These are phyloP conservation scores for Pyrenula aspistea DNA, from an alignment of 495 filamentous ascomycete species.

Conservation along the genomic window DNA sequence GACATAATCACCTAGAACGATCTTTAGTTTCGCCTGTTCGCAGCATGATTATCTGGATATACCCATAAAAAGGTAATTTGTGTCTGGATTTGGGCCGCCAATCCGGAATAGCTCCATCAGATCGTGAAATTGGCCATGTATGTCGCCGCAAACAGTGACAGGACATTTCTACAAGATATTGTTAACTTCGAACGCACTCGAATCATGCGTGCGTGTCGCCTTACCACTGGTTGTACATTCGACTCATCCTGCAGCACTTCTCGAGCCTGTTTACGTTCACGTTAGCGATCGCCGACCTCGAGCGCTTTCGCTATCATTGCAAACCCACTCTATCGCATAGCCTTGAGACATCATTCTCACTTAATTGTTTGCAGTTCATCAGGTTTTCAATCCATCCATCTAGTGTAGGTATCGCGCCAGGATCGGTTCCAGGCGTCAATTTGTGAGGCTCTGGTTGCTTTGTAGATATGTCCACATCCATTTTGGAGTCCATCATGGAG, in stretches of 20 bases:
- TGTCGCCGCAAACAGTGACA: conserved; percentile 87
- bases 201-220: conserved; percentile 20
- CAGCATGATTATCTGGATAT: too few species aligned
- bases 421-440: conserved; percentile 61
- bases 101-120: conserved; percentile 93
- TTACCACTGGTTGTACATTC: conserved; percentile 96
- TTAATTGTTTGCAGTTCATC: conserved; percentile 97
- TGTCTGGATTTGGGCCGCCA: conserved; percentile 82
- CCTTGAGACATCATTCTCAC: conserved; percentile 87
- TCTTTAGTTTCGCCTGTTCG: too few species aligned
- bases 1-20: conserved; percentile 72
- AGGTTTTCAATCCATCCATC: conserved; percentile 98
- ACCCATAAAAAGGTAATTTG: conserved; percentile 96
- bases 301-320: too few species aligned
- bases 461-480: conserved; percentile 70
- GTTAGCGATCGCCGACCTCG: too few species aligned
- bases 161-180: conserved; percentile 64
- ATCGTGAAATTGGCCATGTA: conserved; percentile 89
- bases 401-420: conserved; percentile 78
- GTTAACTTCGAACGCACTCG: conserved; percentile 13
- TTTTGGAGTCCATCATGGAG: conserved; percentile 82
- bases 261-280: conserved; percentile 82
- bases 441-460: conserved; percentile 73
- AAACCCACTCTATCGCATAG: conserved; percentile 88
- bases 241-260: conserved; percentile 96